Evolutionary conservation across 371 early-diverging fungal species (phyloP), one percentile per base, ranked within the genome.

Genomic region (Mortierella sp.): DNA sequence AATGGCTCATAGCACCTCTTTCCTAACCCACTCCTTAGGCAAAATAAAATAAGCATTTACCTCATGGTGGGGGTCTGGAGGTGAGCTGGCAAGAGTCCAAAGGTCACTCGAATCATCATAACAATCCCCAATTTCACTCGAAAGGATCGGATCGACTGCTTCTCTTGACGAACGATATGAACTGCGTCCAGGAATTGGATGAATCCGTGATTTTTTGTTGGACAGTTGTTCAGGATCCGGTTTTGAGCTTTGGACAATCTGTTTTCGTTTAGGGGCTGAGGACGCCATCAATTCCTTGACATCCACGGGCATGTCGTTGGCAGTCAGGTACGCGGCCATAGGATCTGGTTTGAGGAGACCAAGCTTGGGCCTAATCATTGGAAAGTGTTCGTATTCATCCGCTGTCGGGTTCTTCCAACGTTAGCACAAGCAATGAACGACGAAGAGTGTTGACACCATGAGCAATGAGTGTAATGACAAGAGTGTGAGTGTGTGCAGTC

Each of bases 271-370:
- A 25, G 12, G 67, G 60, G 15, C 59, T 53, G 18, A 18, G 18
- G 57, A 18, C 4, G 14, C 16, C 0, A 25, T 23, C 5, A 30
- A n/a, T 0, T 18, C 26, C 0, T 21, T 37, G 6, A 18, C 18
- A 57, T 57, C 57, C 7, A 57, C 57, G 12, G 30, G 30, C n/a
- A 30, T 18, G 29, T 57, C 60, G 18, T 47, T 76, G 14, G 68
- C 68, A 0, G 68, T 76, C 28, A 76, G 45, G 47, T 71, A 76
- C 4, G 68, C 77, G 18, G 61, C 23, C 18, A 37, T 50, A 12
- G 69, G 66, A 50, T 72, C 77, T 6, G 72, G 66, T 30, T 65
- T 72, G 16, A 51, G 25, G 37, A 72, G 60, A 15, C 64, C 67
- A 7, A 29, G n/a, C 55, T 77, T 77, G 46, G 77, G 72, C 45